phyloP scores from a whole-genome alignment of 31 red algal genomes.

The Endocladia muricata region DNA sequence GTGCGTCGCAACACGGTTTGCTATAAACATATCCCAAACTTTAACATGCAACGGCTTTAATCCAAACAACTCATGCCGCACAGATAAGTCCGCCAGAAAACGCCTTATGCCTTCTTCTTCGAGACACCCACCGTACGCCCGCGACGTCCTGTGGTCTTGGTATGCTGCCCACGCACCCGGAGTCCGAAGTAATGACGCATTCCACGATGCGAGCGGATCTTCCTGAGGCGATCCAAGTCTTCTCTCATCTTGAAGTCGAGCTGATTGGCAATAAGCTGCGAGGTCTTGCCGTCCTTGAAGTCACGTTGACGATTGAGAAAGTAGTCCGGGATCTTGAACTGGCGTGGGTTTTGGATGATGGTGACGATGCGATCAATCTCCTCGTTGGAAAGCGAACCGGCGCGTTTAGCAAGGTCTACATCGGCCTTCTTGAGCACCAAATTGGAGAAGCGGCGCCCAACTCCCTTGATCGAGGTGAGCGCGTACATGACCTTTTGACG shows the following conservation, averaged over 20 bases:
- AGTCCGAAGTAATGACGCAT: conserved; percentile 92
- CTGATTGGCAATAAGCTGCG: conserved; percentile 93
- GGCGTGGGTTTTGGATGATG: conserved; percentile 96
- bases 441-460: conserved; percentile 95
- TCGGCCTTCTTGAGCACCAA: conserved; percentile 97
- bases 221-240: conserved; percentile 92
- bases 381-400: conserved; percentile 86
- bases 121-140: conserved; percentile 96
- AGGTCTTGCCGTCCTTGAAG: conserved; percentile 91
- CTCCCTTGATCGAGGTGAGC: conserved; percentile 96
- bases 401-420: conserved; percentile 92
- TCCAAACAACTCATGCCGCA: too few species aligned
- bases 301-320: conserved; percentile 96
- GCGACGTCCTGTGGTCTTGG: conserved; percentile 96
- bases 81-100: too few species aligned
- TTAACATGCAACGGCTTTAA: too few species aligned
- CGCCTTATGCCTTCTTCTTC: conserved; percentile 84
- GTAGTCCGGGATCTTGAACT: conserved; percentile 98
- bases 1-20: not conserved
- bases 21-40: too few species aligned
- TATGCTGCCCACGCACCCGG: conserved; percentile 96
- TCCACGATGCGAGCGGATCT: conserved; percentile 93
- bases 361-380: conserved; percentile 97
- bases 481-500: conserved; percentile 90
- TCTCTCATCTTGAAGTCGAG: conserved; percentile 98